These are phyloP conservation scores for Orychophragmus violaceus DNA, from an alignment of 345 rosid genomes.

Conservation along the genomic window DNA sequence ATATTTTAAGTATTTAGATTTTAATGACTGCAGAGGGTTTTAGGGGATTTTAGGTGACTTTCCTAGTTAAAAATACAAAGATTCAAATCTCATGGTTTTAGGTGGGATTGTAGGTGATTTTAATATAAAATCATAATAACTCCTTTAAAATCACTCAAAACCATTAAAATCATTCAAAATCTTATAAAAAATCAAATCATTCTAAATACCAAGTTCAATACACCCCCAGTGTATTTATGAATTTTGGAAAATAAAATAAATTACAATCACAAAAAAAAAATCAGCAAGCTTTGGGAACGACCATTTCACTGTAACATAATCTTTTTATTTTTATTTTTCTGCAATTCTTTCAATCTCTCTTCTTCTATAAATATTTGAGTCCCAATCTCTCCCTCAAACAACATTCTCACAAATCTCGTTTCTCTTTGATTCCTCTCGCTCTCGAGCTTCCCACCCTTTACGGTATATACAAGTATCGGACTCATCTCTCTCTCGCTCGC, in stretches of 20 bases:
- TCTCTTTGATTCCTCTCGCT: background rate
- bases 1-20: no score
- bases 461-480: background rate
- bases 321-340: background rate
- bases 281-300: slow-evolving; percentile 14
- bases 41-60: no score
- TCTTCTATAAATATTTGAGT: slow-evolving; percentile 26
- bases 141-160: no score
- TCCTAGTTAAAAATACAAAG: no score
- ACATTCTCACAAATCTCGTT: slow-evolving; percentile 7
- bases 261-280: background rate
- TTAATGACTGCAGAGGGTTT: no score
- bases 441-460: background rate
- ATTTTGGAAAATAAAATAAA: background rate
- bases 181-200: no score
- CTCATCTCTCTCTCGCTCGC: background rate
- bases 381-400: slow-evolving; percentile 11
- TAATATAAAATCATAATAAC: no score
- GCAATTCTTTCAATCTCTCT: background rate
- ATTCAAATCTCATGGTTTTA: no score
- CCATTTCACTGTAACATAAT: slow-evolving; percentile 14
- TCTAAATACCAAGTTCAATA: no score
- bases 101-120: no score
- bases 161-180: no score
- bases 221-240: background rate